Evolutionary conservation across 257 asterid genomes (phyloP).

Genomic region (Nicotiana attenuata): DNA sequence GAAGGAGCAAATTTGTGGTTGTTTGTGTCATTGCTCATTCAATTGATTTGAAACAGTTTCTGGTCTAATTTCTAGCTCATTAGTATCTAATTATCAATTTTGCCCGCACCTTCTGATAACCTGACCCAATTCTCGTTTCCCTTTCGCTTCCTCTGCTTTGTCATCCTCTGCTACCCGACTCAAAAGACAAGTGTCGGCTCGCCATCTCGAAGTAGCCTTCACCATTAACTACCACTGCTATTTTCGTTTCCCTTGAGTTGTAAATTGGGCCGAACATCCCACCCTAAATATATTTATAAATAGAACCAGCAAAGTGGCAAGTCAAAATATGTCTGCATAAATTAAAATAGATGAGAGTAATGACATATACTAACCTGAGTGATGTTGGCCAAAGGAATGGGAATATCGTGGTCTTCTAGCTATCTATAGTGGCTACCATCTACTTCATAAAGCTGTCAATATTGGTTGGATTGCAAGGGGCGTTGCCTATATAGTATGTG

Average conservation of each 20-base stretch:
- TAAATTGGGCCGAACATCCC: conserved; percentile 51
- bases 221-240: conserved; percentile 33
- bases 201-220: conserved; percentile 75
- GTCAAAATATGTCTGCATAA: no score
- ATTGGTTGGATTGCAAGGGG: conserved; percentile 37
- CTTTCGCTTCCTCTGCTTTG: background rate
- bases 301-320: background rate
- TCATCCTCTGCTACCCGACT: background rate
- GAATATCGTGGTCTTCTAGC: conserved; percentile 40
- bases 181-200: conserved; percentile 47
- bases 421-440: conserved; percentile 24
- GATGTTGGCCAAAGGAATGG: conserved; percentile 44
- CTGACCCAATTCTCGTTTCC: conserved; percentile 1
- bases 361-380: conserved; percentile 22
- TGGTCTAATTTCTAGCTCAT: background rate
- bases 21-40: background rate
- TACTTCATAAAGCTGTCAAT: conserved; percentile 49
- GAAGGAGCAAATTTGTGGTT: no score
- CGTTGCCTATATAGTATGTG: conserved; percentile 24
- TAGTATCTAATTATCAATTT: background rate
- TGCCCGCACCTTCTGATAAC: conserved; percentile 34
- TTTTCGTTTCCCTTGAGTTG: conserved; percentile 48
- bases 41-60: background rate
- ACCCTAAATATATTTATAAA: conserved; percentile 37
- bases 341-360: no score